Percentiles rank a stretch among this genome's conserved stretches.
Evolutionary conservation across 345 rosid species (phyloP).

Genomic region (Tarenaya hassleriana): DNA sequence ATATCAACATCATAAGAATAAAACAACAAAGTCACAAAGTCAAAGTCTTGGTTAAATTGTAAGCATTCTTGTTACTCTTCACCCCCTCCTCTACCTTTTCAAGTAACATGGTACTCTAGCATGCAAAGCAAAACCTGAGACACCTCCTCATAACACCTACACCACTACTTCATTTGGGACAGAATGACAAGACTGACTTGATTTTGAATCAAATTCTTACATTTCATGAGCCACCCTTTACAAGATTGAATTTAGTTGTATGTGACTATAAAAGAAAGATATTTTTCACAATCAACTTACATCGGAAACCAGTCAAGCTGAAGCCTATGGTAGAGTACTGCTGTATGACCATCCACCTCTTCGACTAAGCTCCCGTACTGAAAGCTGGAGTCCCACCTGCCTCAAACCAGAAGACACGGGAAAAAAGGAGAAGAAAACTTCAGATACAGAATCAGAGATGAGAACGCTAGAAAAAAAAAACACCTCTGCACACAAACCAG

Average conservation of each 20-base stretch:
- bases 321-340: constrained; percentile 88
- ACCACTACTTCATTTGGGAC: constrained; percentile 1
- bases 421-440: constrained; percentile 7
- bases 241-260: background rate
- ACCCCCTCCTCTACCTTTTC: background rate
- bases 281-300: constrained; percentile 34
- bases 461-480: constrained; percentile 9
- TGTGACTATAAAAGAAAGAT: constrained; percentile 1
- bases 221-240: background rate
- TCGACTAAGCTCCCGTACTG: constrained; percentile 92
- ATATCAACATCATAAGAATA: constrained; percentile 11
- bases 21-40: constrained; percentile 11
- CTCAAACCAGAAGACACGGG: constrained; percentile 20
- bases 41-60: constrained; percentile 1
- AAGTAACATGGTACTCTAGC: background rate
- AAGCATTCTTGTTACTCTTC: constrained; percentile 2
- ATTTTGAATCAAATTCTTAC: background rate
- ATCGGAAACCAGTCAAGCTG: constrained; percentile 95
- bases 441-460: constrained; percentile 12
- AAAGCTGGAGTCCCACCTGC: constrained; percentile 99
- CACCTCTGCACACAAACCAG: background rate
- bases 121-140: background rate
- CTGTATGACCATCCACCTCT: constrained; percentile 99
- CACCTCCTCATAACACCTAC: constrained; percentile 4
- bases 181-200: background rate